Conservation (phyloP, 768 basidiomycete species). For the Zangia roseola region DNA sequence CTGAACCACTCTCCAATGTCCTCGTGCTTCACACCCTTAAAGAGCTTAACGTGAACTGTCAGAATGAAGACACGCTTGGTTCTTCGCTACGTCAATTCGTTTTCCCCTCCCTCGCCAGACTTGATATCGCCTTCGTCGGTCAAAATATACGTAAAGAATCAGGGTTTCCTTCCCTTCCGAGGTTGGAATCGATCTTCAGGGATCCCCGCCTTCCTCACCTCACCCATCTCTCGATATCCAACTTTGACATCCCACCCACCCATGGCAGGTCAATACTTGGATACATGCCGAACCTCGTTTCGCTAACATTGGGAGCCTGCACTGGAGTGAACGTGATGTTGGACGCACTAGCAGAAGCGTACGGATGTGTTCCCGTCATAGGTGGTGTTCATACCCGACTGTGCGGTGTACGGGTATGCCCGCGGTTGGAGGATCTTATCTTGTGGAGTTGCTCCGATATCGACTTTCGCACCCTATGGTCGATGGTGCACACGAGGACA, state of each 20-base stretch:
- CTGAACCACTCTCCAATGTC: constrained; percentile 27
- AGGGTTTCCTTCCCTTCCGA: constrained; percentile 38
- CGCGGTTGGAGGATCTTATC: constrained; percentile 48
- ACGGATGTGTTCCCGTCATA: constrained; percentile 21
- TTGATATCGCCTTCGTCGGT: constrained; percentile 43
- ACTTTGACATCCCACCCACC: constrained; percentile 42
- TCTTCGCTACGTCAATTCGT: constrained; percentile 42
- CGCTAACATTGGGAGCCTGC: constrained; percentile 48
- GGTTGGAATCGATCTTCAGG: constrained; percentile 52
- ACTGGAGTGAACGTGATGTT: constrained; percentile 41
- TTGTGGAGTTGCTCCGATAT: constrained; percentile 53
- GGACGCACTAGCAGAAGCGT: constrained; percentile 39
- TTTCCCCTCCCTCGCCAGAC: constrained; percentile 44
- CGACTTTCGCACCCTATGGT: constrained; percentile 35
- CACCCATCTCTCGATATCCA: constrained; percentile 50
- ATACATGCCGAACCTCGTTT: constrained; percentile 50
- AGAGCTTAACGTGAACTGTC: constrained; percentile 44
- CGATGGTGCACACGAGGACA: constrained; percentile 37
- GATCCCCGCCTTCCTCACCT: constrained; percentile 54
- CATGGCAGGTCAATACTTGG: constrained; percentile 44
- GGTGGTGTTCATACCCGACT: constrained; percentile 14
- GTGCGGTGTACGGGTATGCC: constrained; percentile 47
- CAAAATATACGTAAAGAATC: constrained; percentile 22
- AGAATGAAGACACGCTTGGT: constrained; percentile 38
- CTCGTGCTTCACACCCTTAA: constrained; percentile 33